Evolutionary conservation across 1,139 yeast genomes (phyloP).

Genomic region (Sugiyamaella novakii): DNA sequence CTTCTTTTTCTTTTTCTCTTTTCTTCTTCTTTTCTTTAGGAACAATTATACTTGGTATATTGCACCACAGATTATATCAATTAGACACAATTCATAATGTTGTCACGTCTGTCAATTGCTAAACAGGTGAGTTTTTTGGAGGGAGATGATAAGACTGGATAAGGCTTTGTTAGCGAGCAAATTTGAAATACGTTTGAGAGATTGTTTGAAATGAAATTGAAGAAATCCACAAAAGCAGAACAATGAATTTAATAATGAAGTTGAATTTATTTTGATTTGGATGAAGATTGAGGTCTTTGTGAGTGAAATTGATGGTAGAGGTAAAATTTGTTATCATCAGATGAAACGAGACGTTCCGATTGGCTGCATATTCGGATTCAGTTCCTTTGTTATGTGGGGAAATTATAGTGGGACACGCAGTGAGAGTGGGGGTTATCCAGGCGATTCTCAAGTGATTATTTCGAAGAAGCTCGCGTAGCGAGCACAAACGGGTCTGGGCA

Average conservation of each 20-base stretch:
- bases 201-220: too few species aligned
- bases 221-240: too few species aligned
- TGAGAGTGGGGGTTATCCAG: background rate
- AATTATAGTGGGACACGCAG: conserved; percentile 1
- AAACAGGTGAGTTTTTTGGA: conserved; percentile 24
- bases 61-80: background rate
- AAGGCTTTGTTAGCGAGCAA: too few species aligned
- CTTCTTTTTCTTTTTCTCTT: conserved; percentile 9
- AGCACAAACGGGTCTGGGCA: too few species aligned
- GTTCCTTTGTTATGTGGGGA: conserved; percentile 9
- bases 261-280: too few species aligned
- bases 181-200: too few species aligned
- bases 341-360: conserved; percentile 2
- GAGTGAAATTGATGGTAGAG: too few species aligned
- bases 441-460: background rate
- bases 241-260: too few species aligned
- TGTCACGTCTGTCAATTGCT: conserved; percentile 28
- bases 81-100: conserved; percentile 22
- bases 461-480: too few species aligned
- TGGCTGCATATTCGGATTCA: conserved; percentile 6
- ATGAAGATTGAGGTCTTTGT: too few species aligned
- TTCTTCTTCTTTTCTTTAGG: conserved; percentile 12
- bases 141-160: background rate
- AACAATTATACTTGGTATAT: conserved; percentile 8
- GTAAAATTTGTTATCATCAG: conserved; percentile 1